These are phyloP conservation scores for Discostella stelligeroides DNA, from an alignment of 108 stramenopile species.

Conservation along the genomic window DNA sequence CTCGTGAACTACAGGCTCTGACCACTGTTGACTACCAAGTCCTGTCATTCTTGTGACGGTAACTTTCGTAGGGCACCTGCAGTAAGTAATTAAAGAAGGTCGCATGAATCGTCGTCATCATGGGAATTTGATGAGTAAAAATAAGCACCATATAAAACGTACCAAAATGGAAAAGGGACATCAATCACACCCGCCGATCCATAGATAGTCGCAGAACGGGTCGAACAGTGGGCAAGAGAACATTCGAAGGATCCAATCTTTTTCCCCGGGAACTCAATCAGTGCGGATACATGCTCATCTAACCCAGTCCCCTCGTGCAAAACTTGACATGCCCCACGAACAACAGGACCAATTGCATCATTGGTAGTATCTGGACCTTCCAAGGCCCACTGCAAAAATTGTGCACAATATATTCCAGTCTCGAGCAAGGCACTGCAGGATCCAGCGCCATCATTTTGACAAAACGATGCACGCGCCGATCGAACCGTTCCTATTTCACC, in stretches of 20 bases:
- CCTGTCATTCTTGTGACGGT: conserved; percentile 53
- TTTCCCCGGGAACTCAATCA: conserved; percentile 49
- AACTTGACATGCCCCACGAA: conserved; percentile 42
- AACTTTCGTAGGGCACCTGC: conserved; percentile 52
- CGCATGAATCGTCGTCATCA: neutral
- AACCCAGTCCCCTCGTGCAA: conserved; percentile 38
- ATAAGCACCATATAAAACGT: neutral
- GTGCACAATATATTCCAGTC: conserved; percentile 62
- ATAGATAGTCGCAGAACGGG: conserved; percentile 49
- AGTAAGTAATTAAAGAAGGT: neutral
- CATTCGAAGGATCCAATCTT: conserved; percentile 57
- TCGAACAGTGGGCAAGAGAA: conserved; percentile 43
- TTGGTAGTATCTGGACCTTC: conserved; percentile 6
- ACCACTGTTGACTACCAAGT: conserved; percentile 50
- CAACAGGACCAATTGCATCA: conserved; percentile 23
- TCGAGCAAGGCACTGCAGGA: conserved; percentile 48
- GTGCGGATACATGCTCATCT: conserved; percentile 55
- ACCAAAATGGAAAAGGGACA: conserved; percentile 60
- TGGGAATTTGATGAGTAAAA: neutral
- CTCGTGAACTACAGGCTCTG: conserved; percentile 26
- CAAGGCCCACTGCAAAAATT: conserved; percentile 60
- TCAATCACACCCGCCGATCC: conserved; percentile 50
- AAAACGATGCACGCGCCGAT: conserved; percentile 54
- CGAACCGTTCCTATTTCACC: conserved; percentile 51
- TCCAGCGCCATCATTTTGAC: conserved; percentile 60